Percentiles rank a stretch among this genome's conserved stretches.
Conservation (phyloP, 1,139 yeast genomes). For the Lizanozyma gosingica region DNA sequence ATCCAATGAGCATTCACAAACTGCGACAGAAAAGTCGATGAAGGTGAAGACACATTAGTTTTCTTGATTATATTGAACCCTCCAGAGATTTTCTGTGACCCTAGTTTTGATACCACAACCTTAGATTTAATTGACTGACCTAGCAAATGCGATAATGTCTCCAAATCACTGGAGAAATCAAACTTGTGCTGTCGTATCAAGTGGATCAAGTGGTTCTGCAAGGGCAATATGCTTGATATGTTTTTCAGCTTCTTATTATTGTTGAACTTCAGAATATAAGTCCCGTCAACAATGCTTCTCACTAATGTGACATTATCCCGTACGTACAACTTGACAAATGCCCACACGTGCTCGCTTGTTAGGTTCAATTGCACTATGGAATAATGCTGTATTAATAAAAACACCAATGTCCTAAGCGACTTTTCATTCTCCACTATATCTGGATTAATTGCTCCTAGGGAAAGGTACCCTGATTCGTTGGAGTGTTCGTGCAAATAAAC, state of each 20-base stretch:
- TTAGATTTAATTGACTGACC: constrained; percentile 21
- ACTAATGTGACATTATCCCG: constrained; percentile 37
- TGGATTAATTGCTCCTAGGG: constrained; percentile 62
- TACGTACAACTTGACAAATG: constrained; percentile 47
- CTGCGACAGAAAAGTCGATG: constrained; percentile 1
- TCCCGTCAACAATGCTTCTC: constrained; percentile 47
- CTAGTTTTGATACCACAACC: constrained; percentile 5
- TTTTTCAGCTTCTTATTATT: constrained; percentile 45
- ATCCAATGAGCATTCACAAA: neutral
- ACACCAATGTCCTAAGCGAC: constrained; percentile 39
- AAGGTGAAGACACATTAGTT: constrained; percentile 2
- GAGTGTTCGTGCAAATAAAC: constrained; percentile 52
- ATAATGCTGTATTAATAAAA: constrained; percentile 40
- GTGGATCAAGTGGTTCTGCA: constrained; percentile 38
- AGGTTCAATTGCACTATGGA: constrained; percentile 50
- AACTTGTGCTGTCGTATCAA: constrained; percentile 39
- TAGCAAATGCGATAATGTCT: constrained; percentile 32
- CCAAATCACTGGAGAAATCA: constrained; percentile 28
- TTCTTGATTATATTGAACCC: constrained; percentile 3
- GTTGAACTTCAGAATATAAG: constrained; percentile 36
- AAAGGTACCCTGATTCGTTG: constrained; percentile 48
- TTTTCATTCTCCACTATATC: constrained; percentile 50
- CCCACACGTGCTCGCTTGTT: constrained; percentile 55
- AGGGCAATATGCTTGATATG: constrained; percentile 32
- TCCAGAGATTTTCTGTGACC: constrained; percentile 7